phyloP scores from a whole-genome alignment of 352 stramenopile genomes.

The Phytopythium oedochilum region DNA sequence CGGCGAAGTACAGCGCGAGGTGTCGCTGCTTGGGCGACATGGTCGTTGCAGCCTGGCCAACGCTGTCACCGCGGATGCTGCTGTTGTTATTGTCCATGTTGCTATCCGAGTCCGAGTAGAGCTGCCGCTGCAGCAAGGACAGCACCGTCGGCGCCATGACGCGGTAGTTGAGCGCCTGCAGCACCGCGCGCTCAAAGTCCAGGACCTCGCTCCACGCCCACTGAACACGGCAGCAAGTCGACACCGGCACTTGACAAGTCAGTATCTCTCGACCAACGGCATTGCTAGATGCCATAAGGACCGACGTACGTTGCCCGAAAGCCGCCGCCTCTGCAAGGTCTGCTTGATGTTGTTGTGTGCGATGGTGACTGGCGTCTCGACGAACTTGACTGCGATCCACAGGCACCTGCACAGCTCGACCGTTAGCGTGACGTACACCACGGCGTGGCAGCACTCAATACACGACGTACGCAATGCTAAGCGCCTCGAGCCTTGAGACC shows the following conservation, averaged over 20 bases:
- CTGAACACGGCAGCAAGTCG: conserved; percentile 14
- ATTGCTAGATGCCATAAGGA: too few species aligned
- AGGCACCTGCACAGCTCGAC: conserved; percentile 28
- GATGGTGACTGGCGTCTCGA: conserved; percentile 57
- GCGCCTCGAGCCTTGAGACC: conserved; percentile 30
- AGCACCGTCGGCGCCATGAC: conserved; percentile 50
- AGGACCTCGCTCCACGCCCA: conserved; percentile 70
- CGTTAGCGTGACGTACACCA: background rate
- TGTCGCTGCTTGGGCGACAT: conserved; percentile 28
- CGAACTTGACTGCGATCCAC: conserved; percentile 73
- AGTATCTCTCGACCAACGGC: too few species aligned
- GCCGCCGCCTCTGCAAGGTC: conserved; percentile 49
- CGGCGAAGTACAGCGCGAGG: conserved; percentile 56
- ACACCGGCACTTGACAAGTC: too few species aligned
- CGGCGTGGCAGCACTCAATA: background rate
- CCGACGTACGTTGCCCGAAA: conserved; percentile 53
- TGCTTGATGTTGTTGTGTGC: conserved; percentile 50
- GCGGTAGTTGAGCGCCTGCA: conserved; percentile 43
- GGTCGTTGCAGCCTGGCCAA: background rate
- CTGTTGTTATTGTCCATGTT: background rate
- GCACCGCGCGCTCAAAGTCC: conserved; percentile 32
- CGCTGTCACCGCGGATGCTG: background rate
- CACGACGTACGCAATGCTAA: conserved; percentile 53
- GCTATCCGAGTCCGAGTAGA: conserved; percentile 13
- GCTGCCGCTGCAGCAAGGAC: conserved; percentile 31